Evolutionary conservation across 208 protist genomes (phyloP).

Genomic region (Entamoeba dispar): DNA sequence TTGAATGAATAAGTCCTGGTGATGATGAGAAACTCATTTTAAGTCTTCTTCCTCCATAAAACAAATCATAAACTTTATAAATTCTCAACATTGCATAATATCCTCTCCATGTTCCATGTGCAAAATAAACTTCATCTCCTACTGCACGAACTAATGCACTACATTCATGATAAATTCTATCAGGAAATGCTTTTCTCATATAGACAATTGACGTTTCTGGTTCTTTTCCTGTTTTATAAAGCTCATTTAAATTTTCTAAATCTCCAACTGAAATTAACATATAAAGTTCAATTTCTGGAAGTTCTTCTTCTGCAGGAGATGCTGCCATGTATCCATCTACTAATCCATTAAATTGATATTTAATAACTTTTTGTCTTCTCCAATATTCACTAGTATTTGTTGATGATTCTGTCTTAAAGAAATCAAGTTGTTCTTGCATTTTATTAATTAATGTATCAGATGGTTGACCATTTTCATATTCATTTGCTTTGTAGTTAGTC

Average conservation of each 20-base stretch:
- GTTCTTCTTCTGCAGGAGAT: background rate
- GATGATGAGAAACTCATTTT: background rate
- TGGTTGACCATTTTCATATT: background rate
- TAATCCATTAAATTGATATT: background rate
- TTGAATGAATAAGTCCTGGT: background rate
- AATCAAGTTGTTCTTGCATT: background rate
- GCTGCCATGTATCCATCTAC: background rate
- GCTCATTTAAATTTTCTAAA: background rate
- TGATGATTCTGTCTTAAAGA: background rate
- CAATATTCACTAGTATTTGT: background rate
- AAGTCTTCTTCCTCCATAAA: background rate
- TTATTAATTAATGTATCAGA: background rate
- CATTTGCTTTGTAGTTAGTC: background rate
- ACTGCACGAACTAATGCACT: background rate
- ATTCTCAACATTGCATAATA: conserved; percentile 1
- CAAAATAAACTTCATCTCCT: background rate
- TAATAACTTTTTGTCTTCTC: background rate
- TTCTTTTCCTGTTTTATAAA: background rate
- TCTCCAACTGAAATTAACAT: background rate
- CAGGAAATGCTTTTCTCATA: background rate
- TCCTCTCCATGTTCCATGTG: background rate
- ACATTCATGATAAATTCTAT: background rate
- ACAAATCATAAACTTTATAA: background rate
- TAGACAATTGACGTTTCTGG: background rate
- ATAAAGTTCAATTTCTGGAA: background rate